phyloP scores from a whole-genome alignment of 2,329 filamentous ascomycete genomes.

The Colletotrichum paranaense region DNA sequence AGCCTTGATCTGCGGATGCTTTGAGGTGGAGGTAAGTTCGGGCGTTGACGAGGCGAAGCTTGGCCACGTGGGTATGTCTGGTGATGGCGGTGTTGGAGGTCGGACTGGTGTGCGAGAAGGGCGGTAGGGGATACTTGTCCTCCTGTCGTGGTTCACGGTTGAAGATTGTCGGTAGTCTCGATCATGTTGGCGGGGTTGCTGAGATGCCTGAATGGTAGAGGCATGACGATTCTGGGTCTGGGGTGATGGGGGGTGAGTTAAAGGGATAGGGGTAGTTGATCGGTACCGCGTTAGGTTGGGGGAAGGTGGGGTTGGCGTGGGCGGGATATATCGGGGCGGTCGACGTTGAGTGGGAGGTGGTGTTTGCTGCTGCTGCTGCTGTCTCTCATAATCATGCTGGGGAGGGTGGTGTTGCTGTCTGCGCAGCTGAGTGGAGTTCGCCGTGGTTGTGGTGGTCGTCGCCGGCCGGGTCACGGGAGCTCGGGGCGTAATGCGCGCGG shows the following conservation, averaged over 20 bases:
- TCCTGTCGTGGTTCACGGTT: not conserved
- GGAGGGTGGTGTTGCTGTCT: not conserved
- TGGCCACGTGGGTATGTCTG: not conserved
- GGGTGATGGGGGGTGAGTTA: not conserved
- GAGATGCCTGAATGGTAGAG: not conserved
- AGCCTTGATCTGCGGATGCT: not conserved
- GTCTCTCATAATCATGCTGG: not conserved
- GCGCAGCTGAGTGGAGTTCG: not conserved
- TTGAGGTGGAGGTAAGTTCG: not conserved
- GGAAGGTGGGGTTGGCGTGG: not conserved
- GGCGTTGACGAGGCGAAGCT: not conserved
- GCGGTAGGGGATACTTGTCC: not conserved
- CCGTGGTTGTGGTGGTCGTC: slow-evolving; percentile 18
- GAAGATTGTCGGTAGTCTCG: not conserved
- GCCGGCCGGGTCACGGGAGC: slow-evolving; percentile 54
- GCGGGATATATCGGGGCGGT: not conserved
- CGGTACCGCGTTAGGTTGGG: not conserved
- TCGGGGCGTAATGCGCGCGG: slow-evolving; percentile 41
- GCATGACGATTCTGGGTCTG: not conserved
- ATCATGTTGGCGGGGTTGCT: not conserved
- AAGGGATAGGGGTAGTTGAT: not conserved
- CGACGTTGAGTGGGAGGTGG: not conserved
- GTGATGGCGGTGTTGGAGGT: not conserved
- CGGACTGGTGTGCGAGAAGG: not conserved
- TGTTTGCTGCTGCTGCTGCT: not conserved